Conservation (phyloP, 768 basidiomycete genomes). For the Russula sp. region DNA sequence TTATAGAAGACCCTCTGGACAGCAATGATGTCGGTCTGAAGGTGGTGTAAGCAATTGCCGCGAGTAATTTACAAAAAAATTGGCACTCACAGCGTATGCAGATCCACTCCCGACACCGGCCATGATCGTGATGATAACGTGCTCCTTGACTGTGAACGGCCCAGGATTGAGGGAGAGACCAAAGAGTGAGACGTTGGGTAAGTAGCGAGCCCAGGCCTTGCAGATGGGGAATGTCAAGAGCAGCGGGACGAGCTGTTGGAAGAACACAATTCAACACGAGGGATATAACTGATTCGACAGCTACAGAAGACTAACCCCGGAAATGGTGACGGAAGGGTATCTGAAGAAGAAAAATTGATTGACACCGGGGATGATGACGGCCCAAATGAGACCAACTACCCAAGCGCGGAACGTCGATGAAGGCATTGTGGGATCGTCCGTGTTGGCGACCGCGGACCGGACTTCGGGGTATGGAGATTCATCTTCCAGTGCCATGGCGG, state of each 20-base stretch:
- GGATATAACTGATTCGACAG: neutral
- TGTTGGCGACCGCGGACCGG: constrained; percentile 44
- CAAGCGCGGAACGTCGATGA: constrained; percentile 35
- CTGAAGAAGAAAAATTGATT: constrained; percentile 78
- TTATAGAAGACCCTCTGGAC: constrained; percentile 44
- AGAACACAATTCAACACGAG: constrained; percentile 1
- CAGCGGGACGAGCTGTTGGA: constrained; percentile 51
- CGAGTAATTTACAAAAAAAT: neutral
- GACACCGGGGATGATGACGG: constrained; percentile 60
- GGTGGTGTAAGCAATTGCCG: neutral
- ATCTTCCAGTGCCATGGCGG: constrained; percentile 32
- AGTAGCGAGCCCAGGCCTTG: constrained; percentile 47
- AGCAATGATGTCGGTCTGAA: constrained; percentile 39
- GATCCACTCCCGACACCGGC: constrained; percentile 32
- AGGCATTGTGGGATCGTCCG: constrained; percentile 41
- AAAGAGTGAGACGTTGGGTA: constrained; percentile 50
- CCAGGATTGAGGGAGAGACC: constrained; percentile 57
- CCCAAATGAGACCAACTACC: constrained; percentile 39
- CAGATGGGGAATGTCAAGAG: constrained; percentile 64
- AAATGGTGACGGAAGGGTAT: constrained; percentile 43
- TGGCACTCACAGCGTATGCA: constrained; percentile 31
- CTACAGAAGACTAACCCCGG: constrained; percentile 22
- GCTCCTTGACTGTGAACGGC: constrained; percentile 71
- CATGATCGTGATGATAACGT: constrained; percentile 47
- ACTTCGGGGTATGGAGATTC: constrained; percentile 53